Base-by-base conservation (phyloP, 2,329 filamentous ascomycete genomes). In the Phoma sp. region DNA sequence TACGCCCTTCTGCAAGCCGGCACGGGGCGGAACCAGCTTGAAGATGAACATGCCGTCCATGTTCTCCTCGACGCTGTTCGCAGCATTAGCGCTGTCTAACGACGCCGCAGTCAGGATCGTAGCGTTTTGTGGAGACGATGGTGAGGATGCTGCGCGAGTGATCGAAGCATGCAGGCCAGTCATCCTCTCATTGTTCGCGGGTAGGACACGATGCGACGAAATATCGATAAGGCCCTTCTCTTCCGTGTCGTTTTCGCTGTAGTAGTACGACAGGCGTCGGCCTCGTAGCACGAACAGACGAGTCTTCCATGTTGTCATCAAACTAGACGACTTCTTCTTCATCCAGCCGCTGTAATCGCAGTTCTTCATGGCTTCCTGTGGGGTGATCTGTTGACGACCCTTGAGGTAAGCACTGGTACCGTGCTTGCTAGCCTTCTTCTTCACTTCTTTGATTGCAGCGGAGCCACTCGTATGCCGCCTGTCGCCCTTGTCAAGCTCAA, bases 341-440 rank as follows among this genome's bases (percentile, higher is more conserved):
- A 99, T 99, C 95, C 95, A 99, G 1, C 95, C 95, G 67, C 89
- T 93, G 74, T 96, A 98, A 70, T 99, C 93, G 49, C 92, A 93
- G 57, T 86, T 87, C 57, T 87, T 80, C 76, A 96, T 95, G 56
- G 93, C 92, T 71, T 96, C 91, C 49, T 87, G 82, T 0, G 95
- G 95, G 0, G 85, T 79, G 56, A 93, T 89, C 75, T 93, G 92
- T 64, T 90, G 84, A 33, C 98, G 78, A 0, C 95, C 95, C 25
- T 91, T 88, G 15, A 88, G 91, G 75, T 98, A 99, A 1, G 95
- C 95, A 68, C 93, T 97, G 0, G 95, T 99, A 53, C 92, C 88
- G 73, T 98, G 96, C 79, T 99, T 99, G 45, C 87, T 86, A 76
- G 93, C 93, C 57, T 71, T 72, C 51, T 67, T 71, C 50, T 60